Evolutionary conservation across 495 filamentous ascomycete genomes (phyloP), one percentile per base, ranked within the genome.

Genomic region (Thermochaetoides thermophila): DNA sequence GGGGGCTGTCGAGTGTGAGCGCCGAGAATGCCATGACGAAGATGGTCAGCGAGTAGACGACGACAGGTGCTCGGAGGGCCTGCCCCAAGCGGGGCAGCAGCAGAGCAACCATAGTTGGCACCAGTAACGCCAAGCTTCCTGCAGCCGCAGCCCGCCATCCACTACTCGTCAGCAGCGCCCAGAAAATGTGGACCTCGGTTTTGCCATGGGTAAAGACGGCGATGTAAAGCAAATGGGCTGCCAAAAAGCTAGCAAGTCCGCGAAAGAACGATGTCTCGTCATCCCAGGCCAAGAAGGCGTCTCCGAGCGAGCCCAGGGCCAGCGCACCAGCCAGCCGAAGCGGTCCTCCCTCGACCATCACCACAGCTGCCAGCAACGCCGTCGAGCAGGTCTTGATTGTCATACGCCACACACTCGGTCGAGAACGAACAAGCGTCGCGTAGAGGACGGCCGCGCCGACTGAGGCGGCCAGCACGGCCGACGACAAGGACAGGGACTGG

Each of bases 31-130:
- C 33, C 50, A 53, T 51, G 16, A 57, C 40, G 25, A 70, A 69
- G 0, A 69, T 68, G 0, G 61, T 57, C 28, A 59, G 45, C 8
- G 65, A 59, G 25, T 70, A 75, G 5, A 73, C 44, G 1, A 60
- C 46, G 15, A 76, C 59, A 1, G 69, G 62, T 0, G 58, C 40
- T 0, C 67, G 61, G 6, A 70, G 60, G n/a, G 57, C 53, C 0
- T 50, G 46, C 7, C 22, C 34, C 1, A 51, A 34, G 11, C 34
- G 27, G 6, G 50, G 50, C 25, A 48, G 5, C 31, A 53, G 27
- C 14, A 22, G 17, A 9, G 12, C 20, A 16, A 51, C 27, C 44
- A 49, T 42, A 4, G 17, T 25, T 0, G 44, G 38, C 1, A 34
- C 31, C 17, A 39, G 7, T 0, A 34, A 5, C 0, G 17, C 14